Base-by-base conservation (phyloP, 371 early-diverging fungal species). In the Mortierella sp. region DNA sequence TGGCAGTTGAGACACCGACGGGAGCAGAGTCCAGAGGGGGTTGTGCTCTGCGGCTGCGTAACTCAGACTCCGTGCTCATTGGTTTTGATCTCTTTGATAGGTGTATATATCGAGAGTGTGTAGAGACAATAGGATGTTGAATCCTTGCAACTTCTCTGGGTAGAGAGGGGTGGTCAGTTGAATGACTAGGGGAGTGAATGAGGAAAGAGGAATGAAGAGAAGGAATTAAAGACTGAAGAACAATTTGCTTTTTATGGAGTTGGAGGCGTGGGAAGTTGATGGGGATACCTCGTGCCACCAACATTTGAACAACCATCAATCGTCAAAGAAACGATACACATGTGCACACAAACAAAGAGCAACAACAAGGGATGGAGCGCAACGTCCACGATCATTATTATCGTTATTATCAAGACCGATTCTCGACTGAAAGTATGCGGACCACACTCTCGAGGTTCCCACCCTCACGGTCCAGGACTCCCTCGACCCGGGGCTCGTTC, bases 51-150 rank as follows among this genome's bases (percentile, higher is more conserved):
- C 75, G 63, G 30, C 62, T 62, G 27, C 75, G 68, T 27, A 73
- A 56, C 28, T 73, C 75, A 3, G 64, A 56, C 39, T 73, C 69
- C 75, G n/a, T n/a, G n/a, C n/a, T n/a, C n/a, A n/a, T n/a, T n/a
- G n/a, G n/a, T n/a, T n/a, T n/a, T n/a, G n/a, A n/a, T n/a, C n/a
- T n/a, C n/a, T n/a, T n/a, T n/a, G n/a, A n/a, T n/a, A n/a, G n/a
- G n/a, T n/a, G n/a, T n/a, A 73, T 72, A 21, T 17, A 32, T 14
- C 9, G 15, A 30, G 31, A 21, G 47, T 11, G 19, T 8, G 12
- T 30, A 41, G 21, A n/a, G n/a, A n/a, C n/a, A n/a, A n/a, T n/a
- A n/a, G 19, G 30, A n/a, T 31, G 48, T 41, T 62, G 62, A 32
- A 27, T n/a, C 39, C 47, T 34, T 24, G 11, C 12, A 17, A 27